phyloP scores from a whole-genome alignment of 148 eudicot species.

The Vaccinium myrtillus region DNA sequence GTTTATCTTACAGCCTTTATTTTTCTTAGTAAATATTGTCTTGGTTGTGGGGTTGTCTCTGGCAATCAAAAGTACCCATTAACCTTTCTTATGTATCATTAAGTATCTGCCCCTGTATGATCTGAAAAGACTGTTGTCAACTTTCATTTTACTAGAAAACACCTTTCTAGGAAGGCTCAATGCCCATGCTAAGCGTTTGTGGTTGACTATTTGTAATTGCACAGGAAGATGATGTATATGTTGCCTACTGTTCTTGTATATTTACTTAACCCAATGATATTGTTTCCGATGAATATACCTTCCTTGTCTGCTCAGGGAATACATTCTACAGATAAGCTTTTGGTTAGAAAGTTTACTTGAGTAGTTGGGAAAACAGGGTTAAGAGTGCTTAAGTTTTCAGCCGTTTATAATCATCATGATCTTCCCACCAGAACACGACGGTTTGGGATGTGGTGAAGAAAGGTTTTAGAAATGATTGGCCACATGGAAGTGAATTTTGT shows the following conservation, averaged over 20 bases:
- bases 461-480: background rate
- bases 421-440: background rate
- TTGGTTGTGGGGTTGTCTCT: background rate
- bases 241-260: background rate
- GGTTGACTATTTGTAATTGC: background rate
- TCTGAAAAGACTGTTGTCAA: background rate
- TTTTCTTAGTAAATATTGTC: background rate
- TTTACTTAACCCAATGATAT: background rate
- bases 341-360: background rate
- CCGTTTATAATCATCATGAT: background rate
- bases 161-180: background rate
- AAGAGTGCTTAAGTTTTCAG: background rate
- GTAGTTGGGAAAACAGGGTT: background rate
- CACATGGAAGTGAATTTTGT: background rate
- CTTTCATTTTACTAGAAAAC: background rate
- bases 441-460: background rate
- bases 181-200: background rate
- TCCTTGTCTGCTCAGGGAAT: background rate
- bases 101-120: background rate
- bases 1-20: background rate
- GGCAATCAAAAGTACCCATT: background rate
- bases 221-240: background rate
- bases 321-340: background rate
- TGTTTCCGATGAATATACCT: background rate
- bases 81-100: background rate